phyloP scores from a whole-genome alignment of 2,329 filamentous ascomycete genomes.

The Aspergillus ustus region DNA sequence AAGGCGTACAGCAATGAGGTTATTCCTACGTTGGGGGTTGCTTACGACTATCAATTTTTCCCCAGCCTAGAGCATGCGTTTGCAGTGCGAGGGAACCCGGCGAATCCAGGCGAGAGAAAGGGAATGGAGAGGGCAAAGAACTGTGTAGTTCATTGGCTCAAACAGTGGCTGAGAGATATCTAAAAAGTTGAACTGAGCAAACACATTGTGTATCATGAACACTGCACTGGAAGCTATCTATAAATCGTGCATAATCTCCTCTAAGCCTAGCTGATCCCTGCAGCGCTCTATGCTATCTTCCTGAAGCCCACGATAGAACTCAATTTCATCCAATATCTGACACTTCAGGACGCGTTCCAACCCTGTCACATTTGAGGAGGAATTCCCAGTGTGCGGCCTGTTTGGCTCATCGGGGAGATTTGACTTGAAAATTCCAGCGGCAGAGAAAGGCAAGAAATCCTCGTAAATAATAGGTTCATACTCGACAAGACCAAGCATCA shows the following conservation, averaged over 20 bases:
- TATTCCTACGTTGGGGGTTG: conserved; percentile 43
- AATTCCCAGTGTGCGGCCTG: not conserved
- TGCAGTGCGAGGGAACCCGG: conserved; percentile 46
- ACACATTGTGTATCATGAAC: no score
- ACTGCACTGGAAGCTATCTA: no score
- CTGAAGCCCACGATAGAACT: not conserved
- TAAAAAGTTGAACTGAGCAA: no score
- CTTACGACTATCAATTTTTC: conserved; percentile 58
- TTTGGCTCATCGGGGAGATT: conserved; percentile 37
- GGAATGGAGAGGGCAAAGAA: no score
- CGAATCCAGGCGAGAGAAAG: no score
- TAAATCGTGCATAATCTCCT: no score
- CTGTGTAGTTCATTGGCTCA: no score
- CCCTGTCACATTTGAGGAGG: not conserved
- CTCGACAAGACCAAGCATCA: conserved; percentile 39
- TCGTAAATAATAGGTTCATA: conserved; percentile 57
- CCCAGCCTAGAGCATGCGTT: conserved; percentile 55
- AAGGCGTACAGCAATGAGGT: conserved; percentile 50
- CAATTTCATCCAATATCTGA: not conserved
- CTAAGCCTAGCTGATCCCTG: not conserved
- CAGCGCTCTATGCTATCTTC: not conserved
- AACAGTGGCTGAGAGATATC: no score
- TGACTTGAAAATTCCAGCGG: conserved; percentile 57
- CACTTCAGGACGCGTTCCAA: not conserved
- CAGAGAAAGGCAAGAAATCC: conserved; percentile 59